Evolutionary conservation across 805 yeast genomes (phyloP), one percentile per base, ranked within the genome.

Genomic region (Starmerella floris): DNA sequence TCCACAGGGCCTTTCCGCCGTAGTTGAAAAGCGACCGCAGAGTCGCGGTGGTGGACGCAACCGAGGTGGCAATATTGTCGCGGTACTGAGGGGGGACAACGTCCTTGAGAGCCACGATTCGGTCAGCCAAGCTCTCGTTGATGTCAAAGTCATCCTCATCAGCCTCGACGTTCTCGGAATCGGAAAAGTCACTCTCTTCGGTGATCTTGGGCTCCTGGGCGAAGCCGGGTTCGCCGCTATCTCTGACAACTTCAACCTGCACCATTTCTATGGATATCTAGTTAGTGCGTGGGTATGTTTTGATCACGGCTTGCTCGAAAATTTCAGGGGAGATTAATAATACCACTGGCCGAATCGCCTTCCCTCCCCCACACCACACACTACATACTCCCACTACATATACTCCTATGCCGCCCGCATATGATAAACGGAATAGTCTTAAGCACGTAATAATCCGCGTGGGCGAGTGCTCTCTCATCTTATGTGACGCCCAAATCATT

Each of bases 21-120:
- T 75, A 76, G 47, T 68, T 57, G 42, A 77, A 65, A 28, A 74
- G 69, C 31, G 73, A 63, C 34, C 68, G 61, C 46, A 63, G 53
- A 66, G 55, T 33, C 57, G 59, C 39, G 60, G 60, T 37, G 16
- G 65, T 54, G 23, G 62, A 37, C 31, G 57, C 46, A 47, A 60
- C 55, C 22, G 65, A 37, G 30, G 55, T 48, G 22, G 61, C 44
- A 41, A 79, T 51, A 41, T 57, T 56, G 39, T 69, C 64, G 68
- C 97, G 80, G 62, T 82, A 85, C 53, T 73, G 72, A 54, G 96
- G 96, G 37, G 96, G 83, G 40, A 91, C 68, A 42, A 88, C 82
- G 61, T 91, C 96, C 64, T 79, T 84, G 56, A 91, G 73, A 39
- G 99, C 98, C 49, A 75, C 74, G 50, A 91, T 62, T 73, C 99